These are phyloP conservation scores for Beauveria pseudobassiana DNA, from an alignment of 2,329 filamentous ascomycete genomes.

Conservation along the genomic window DNA sequence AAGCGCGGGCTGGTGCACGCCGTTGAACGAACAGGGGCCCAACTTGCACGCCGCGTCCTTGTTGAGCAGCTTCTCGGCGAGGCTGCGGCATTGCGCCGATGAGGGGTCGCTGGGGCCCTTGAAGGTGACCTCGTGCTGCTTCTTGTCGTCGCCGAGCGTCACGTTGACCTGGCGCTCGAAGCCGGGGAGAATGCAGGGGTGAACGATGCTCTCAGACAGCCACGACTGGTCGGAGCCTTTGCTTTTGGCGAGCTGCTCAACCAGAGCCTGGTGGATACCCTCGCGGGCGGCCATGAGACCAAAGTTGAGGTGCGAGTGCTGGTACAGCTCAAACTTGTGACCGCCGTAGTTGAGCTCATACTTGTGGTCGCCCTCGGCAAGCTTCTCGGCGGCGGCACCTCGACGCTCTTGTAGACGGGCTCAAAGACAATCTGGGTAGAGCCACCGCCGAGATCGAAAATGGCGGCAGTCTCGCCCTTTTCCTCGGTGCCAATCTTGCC, in stretches of 20 bases:
- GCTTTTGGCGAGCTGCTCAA: slow-evolving; percentile 63
- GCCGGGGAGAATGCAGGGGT: slow-evolving; percentile 81
- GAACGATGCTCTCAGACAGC: slow-evolving; percentile 62
- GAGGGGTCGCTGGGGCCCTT: slow-evolving; percentile 69
- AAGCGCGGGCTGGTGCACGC: slow-evolving; percentile 86
- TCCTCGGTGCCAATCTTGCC: slow-evolving; percentile 95
- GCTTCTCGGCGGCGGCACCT: slow-evolving; percentile 78
- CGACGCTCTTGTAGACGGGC: slow-evolving; percentile 74
- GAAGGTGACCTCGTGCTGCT: slow-evolving; percentile 69
- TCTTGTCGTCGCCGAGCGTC: slow-evolving; percentile 53
- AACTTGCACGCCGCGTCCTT: slow-evolving; percentile 79
- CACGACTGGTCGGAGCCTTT: slow-evolving; percentile 56
- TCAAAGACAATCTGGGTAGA: slow-evolving; percentile 99
- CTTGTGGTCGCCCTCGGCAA: slow-evolving; percentile 90
- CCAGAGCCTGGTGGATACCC: slow-evolving; percentile 68
- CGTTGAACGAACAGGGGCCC: slow-evolving; percentile 96
- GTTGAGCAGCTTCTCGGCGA: slow-evolving; percentile 83
- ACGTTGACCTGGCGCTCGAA: slow-evolving; percentile 69
- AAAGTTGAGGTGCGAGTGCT: slow-evolving; percentile 96
- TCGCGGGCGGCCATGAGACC: slow-evolving; percentile 93
- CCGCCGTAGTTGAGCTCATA: slow-evolving; percentile 88
- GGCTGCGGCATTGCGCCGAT: slow-evolving; percentile 78
- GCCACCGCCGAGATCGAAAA: slow-evolving; percentile 93
- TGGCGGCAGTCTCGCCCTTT: slow-evolving; percentile 80
- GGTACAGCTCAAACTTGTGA: slow-evolving; percentile 86